phyloP scores from a whole-genome alignment of 768 basidiomycete genomes.

The Chalciporus piperatus region DNA sequence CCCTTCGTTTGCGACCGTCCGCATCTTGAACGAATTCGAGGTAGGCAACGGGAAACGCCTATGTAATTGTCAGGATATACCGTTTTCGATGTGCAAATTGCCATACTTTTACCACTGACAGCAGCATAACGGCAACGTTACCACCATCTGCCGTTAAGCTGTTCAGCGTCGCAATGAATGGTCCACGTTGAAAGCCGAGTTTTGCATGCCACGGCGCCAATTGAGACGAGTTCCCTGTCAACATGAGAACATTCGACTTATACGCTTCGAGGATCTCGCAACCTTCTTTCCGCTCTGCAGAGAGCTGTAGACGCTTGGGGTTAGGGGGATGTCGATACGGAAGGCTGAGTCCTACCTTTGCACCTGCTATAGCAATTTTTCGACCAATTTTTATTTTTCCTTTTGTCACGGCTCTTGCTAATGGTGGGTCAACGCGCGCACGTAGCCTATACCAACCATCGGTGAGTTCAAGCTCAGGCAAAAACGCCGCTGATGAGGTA shows the following conservation, averaged over 20 bases:
- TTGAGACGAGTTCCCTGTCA: slow-evolving; percentile 85
- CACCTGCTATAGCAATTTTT: slow-evolving; percentile 80
- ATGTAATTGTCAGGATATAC: neutral
- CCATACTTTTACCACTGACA: slow-evolving; percentile 64
- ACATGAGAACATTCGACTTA: slow-evolving; percentile 55
- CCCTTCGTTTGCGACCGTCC: slow-evolving; percentile 46
- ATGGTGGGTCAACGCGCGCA: slow-evolving; percentile 69
- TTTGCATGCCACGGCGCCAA: slow-evolving; percentile 86
- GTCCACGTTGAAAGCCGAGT: slow-evolving; percentile 70
- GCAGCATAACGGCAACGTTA: slow-evolving; percentile 65
- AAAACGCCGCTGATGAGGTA: slow-evolving; percentile 34
- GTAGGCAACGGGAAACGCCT: slow-evolving; percentile 77
- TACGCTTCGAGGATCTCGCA: slow-evolving; percentile 82
- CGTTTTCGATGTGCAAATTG: neutral
- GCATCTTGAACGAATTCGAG: slow-evolving; percentile 60
- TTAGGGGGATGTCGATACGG: neutral
- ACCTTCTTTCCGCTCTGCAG: slow-evolving; percentile 70
- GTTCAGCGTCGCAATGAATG: slow-evolving; percentile 72
- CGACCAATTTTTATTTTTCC: slow-evolving; percentile 72
- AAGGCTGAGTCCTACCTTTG: slow-evolving; percentile 53
- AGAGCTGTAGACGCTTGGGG: slow-evolving; percentile 45
- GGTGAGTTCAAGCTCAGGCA: slow-evolving; percentile 81
- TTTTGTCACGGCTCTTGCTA: slow-evolving; percentile 65
- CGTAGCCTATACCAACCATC: slow-evolving; percentile 96
- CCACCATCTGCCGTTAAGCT: slow-evolving; percentile 86